These are phyloP conservation scores for Mrakia blollopis DNA, from an alignment of 768 basidiomycete genomes.

Conservation along the genomic window DNA sequence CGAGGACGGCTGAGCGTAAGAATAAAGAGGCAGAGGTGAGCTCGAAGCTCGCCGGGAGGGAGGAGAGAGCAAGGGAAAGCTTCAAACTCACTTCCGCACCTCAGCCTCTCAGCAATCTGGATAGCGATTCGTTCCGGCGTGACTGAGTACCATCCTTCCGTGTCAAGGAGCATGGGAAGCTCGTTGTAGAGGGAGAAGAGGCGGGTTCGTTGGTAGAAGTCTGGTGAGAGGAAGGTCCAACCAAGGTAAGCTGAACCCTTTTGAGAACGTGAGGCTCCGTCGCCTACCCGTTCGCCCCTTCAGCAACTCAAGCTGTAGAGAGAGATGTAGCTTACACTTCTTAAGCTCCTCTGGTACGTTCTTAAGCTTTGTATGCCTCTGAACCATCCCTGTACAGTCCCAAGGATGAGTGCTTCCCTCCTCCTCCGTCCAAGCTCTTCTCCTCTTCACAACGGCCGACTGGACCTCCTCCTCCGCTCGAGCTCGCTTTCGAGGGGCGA, in stretches of 20 bases:
- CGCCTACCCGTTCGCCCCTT: neutral
- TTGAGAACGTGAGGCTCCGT: neutral
- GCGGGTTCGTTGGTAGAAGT: constrained; percentile 77
- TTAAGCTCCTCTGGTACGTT: constrained; percentile 63
- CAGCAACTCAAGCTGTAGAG: neutral
- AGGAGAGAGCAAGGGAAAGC: neutral
- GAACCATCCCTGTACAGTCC: constrained; percentile 70
- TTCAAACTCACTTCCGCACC: constrained; percentile 34
- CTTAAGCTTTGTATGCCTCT: constrained; percentile 58
- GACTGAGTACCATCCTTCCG: constrained; percentile 97
- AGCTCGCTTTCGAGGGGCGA: constrained; percentile 21
- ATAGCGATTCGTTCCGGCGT: constrained; percentile 89
- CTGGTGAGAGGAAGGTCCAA: constrained; percentile 47
- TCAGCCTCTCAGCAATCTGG: constrained; percentile 87
- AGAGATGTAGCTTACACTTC: constrained; percentile 33
- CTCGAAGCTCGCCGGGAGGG: constrained; percentile 33
- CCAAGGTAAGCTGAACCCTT: neutral
- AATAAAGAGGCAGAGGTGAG: neutral
- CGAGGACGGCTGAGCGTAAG: constrained; percentile 66
- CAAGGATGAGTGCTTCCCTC: constrained; percentile 38
- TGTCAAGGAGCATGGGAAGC: constrained; percentile 70
- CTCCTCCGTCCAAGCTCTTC: constrained; percentile 24
- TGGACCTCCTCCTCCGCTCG: neutral
- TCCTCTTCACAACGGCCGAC: constrained; percentile 19
- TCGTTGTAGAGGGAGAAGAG: constrained; percentile 51